These are phyloP conservation scores for Geranium rotundifolium DNA, from an alignment of 345 rosid species.

Conservation along the genomic window DNA sequence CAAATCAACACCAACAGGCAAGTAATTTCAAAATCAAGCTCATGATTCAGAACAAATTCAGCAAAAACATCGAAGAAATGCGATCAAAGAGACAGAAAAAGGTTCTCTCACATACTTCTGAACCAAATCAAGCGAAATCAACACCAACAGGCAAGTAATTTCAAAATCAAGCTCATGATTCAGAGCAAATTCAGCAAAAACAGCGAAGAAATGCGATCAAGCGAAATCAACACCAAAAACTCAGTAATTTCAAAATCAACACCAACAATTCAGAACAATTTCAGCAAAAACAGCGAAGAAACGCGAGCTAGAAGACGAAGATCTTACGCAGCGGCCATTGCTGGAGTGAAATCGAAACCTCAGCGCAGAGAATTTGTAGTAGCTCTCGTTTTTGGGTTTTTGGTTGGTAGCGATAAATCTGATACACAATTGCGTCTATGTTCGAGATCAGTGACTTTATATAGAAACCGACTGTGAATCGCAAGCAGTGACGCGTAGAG, in stretches of 20 bases:
- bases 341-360: neutral
- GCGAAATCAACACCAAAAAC: neutral
- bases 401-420: neutral
- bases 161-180: neutral
- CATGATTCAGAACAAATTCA: too few species aligned
- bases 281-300: neutral
- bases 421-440: neutral
- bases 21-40: too few species aligned
- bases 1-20: neutral
- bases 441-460: neutral
- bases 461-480: neutral
- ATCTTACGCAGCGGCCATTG: conserved; percentile 29
- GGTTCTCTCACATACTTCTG: too few species aligned
- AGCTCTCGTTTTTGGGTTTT: neutral
- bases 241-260: neutral
- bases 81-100: too few species aligned
- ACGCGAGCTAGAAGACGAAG: neutral
- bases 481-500: neutral
- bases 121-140: too few species aligned
- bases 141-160: neutral
- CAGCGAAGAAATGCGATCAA: neutral
- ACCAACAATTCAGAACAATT: neutral
- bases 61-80: too few species aligned
- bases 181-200: neutral
- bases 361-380: neutral